Evolutionary conservation across 768 basidiomycete species (phyloP), one percentile per base, ranked within the genome.

Genomic region (Boletales sp.): DNA sequence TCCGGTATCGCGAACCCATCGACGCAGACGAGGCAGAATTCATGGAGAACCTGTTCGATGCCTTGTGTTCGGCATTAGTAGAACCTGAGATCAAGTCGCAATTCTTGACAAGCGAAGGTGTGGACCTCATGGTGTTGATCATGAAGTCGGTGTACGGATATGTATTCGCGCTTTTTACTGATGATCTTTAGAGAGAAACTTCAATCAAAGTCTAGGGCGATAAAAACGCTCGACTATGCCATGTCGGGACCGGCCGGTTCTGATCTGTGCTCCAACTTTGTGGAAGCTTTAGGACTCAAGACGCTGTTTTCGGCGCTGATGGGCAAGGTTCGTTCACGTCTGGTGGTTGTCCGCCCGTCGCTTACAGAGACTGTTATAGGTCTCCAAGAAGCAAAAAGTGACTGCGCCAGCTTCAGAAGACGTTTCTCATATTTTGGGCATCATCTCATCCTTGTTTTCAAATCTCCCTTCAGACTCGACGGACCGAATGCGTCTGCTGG

Each of bases 111-210:
- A 86, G 86, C 17, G 97, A 99, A 67, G 97, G 97, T 2, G 83
- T 93, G 13, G 97, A 99, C 60, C 78, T 99, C 31, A 97, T 98
- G 94, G 80, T 97, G n/a, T 75, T 98, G 55, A 88, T 97, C 80
- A 94, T 97, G 87, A 95, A 88, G 93, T 94, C 58, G 40, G 83
- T 71, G 27, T 27, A 3, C 24, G 24, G 7, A 31, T 35, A n/a
- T 47, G 32, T 34, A 7, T 40, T 18, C 21, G 7, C 24, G 29
- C 21, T 9, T 30, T 14, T 58, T n/a, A 52, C 51, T 44, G 24
- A 55, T 32, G 1, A 3, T 30, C 17, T 42, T 30, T 60, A 94
- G 93, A 69, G 88, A 91, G 54, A 95, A 93, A 64, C 76, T 80
- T 51, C 80, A 92, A 55, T 82, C 91, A 1, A 83, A 82, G 50